These are phyloP conservation scores for Emmonsiellopsis sp. DNA, from an alignment of 2,329 filamentous ascomycete genomes.

Conservation along the genomic window DNA sequence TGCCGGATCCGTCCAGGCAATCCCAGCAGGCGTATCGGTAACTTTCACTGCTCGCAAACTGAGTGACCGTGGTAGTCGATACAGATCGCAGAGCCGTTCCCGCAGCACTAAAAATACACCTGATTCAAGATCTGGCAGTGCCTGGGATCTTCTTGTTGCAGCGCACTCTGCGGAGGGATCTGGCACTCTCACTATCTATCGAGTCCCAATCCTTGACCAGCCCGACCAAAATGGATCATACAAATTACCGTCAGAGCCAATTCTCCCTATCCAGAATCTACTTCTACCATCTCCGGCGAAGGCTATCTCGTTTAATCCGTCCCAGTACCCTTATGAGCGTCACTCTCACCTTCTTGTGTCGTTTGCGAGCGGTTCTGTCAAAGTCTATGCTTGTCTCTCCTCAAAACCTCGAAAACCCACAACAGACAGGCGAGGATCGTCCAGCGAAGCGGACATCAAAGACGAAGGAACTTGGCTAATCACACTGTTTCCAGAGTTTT, in stretches of 20 bases:
- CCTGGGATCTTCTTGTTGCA: slow-evolving; percentile 38
- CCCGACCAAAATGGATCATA: slow-evolving; percentile 13
- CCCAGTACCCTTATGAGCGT: slow-evolving; percentile 41
- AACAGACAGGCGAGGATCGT: slow-evolving; percentile 21
- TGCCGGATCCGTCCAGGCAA: slow-evolving; percentile 37
- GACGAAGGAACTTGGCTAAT: slow-evolving; percentile 35
- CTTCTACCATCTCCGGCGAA: slow-evolving; percentile 41
- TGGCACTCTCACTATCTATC: slow-evolving; percentile 36
- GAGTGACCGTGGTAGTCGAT: slow-evolving; percentile 20
- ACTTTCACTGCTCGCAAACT: slow-evolving; percentile 41
- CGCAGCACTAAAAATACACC: slow-evolving; percentile 12
- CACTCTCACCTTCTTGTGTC: slow-evolving; percentile 48
- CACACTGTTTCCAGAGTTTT: slow-evolving; percentile 31
- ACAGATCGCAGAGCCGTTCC: slow-evolving; percentile 21
- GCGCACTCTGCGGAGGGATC: slow-evolving; percentile 36
- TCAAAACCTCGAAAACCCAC: slow-evolving; percentile 17
- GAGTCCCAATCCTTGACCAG: slow-evolving; percentile 27
- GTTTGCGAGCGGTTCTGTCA: slow-evolving; percentile 45
- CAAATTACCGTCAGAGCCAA: slow-evolving; percentile 25
- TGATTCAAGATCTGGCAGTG: slow-evolving; percentile 11
- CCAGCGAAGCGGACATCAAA: slow-evolving; percentile 22
- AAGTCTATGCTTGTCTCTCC: slow-evolving; percentile 48
- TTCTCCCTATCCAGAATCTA: slow-evolving; percentile 37
- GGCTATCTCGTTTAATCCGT: slow-evolving; percentile 45
- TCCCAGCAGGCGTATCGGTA: slow-evolving; percentile 42